Evolutionary conservation across 1,284 basidiomycete genomes (phyloP), one percentile per base, ranked within the genome.

Genomic region (Paramarasmius palmivorus): DNA sequence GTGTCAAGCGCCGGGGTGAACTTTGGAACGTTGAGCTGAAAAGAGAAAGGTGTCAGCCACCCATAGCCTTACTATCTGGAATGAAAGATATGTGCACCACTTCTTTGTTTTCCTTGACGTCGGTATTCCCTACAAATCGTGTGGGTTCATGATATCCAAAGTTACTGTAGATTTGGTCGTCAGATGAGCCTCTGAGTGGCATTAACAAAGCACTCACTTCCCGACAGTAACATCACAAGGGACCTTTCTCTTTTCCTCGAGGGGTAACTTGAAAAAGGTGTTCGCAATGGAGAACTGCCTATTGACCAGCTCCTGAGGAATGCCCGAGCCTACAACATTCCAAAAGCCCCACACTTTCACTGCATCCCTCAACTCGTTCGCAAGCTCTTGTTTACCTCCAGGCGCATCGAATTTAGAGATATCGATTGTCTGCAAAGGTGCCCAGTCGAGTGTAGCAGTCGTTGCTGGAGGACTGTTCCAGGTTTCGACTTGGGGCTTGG

Each of bases 81-180:
- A n/a, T n/a, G n/a, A n/a, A n/a, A n/a, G n/a, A n/a, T n/a, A n/a
- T 15, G 29, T 50, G 12, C 39, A 58, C 60, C 46, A 55, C 58
- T 55, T 67, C 66, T 52, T 63, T 57, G 44, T 67, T 66, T 37
- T 67, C 64, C 20, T 66, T 67, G 12, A 63, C 53, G 25, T 59
- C 52, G 8, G 61, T 63, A 12, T 58, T 57, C 8, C 59, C 61
- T 7, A 67, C 55, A n/a, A 59, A 41, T 9, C 61, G 56, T 15
- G 52, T 59, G 20, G 63, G 65, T 17, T 62, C 59, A 38, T 63
- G 59, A 49, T 64, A 66, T 25, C 65, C 64, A 50, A 65, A 65
- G 39, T 59, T 59, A 22, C 64, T 66, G 35, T n/a, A 45, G 25
- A 17, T 39, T 17, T 19, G 29, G 17, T 14, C 34, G 22, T 23